Percentiles rank a stretch among this genome's conserved stretches.
phyloP scores from a whole-genome alignment of 164 flowering plant genomes.

The Vitis amurensis region DNA sequence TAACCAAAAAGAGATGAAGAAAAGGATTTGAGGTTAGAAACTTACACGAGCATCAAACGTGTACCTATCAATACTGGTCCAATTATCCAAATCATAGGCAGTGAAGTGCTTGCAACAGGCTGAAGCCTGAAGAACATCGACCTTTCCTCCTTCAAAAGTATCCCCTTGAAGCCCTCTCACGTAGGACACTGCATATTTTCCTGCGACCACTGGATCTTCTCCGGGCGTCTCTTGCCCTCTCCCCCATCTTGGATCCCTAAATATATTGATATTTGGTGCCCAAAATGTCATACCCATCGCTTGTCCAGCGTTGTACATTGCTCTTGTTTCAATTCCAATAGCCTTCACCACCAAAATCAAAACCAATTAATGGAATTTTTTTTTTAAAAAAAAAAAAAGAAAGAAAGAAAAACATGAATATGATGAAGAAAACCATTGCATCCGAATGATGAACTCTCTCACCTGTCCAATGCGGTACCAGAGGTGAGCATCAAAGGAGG shows the following conservation, averaged over 20 bases:
- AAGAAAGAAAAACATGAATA: no score
- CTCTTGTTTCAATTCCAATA: constrained; percentile 80
- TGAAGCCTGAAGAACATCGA: constrained; percentile 63
- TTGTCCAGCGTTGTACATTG: constrained; percentile 80
- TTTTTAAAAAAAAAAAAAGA: no score
- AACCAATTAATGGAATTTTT: no score
- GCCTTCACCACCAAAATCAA: constrained; percentile 32
- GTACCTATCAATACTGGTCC: constrained; percentile 63
- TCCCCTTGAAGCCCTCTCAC: constrained; percentile 95
- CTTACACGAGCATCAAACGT: constrained; percentile 72
- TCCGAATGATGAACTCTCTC: no score
- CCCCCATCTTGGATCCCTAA: constrained; percentile 97
- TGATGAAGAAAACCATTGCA: no score
- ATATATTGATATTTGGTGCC: constrained; percentile 93
- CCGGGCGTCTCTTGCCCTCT: constrained; percentile 98
- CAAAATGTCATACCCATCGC: constrained; percentile 92
- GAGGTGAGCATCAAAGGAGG: constrained; percentile 62
- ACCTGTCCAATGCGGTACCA: constrained; percentile 88
- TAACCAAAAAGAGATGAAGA: background rate
- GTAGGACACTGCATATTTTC: constrained; percentile 64
- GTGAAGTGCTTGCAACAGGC: constrained; percentile 98
- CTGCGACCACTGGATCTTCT: constrained; percentile 69
- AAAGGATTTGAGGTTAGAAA: background rate
- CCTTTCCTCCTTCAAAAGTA: constrained; percentile 49
- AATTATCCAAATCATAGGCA: constrained; percentile 87